Evolutionary conservation across 176 grass and related monocot species (phyloP).

Genomic region (Oryza meyeriana): DNA sequence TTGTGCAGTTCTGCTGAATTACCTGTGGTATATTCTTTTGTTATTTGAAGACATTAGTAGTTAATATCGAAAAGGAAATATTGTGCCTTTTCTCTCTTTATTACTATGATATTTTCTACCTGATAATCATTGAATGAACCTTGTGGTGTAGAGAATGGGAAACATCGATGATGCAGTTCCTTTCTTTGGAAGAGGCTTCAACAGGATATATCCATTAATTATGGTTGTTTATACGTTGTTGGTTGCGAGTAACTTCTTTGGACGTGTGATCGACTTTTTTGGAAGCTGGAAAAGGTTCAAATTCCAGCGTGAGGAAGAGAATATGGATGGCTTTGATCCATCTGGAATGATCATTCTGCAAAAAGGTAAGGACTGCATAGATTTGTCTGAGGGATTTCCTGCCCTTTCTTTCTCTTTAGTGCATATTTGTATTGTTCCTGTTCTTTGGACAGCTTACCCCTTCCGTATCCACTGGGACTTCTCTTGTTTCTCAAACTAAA

Average conservation of each 20-base stretch:
- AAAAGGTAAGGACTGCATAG: constrained; percentile 56
- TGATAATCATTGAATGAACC: constrained; percentile 19
- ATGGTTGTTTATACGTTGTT: constrained; percentile 97
- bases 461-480: neutral
- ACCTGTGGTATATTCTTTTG: constrained; percentile 11
- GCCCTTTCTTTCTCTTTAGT: neutral
- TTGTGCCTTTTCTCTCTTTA: neutral
- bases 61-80: constrained; percentile 15
- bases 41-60: neutral
- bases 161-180: constrained; percentile 98
- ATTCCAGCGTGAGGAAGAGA: constrained; percentile 73
- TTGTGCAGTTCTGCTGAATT: constrained; percentile 3
- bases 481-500: neutral
- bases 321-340: constrained; percentile 87
- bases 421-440: neutral
- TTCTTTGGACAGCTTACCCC: neutral
- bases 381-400: constrained; percentile 11
- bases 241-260: constrained; percentile 98
- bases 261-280: constrained; percentile 83
- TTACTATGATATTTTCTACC: neutral
- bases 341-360: constrained; percentile 98
- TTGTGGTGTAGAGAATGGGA: constrained; percentile 86
- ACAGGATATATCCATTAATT: constrained; percentile 97
- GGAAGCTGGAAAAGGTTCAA: constrained; percentile 97
- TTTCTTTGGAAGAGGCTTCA: constrained; percentile 99